phyloP scores from a whole-genome alignment of 2,329 filamentous ascomycete genomes.

The Achaetomium macrosporum region DNA sequence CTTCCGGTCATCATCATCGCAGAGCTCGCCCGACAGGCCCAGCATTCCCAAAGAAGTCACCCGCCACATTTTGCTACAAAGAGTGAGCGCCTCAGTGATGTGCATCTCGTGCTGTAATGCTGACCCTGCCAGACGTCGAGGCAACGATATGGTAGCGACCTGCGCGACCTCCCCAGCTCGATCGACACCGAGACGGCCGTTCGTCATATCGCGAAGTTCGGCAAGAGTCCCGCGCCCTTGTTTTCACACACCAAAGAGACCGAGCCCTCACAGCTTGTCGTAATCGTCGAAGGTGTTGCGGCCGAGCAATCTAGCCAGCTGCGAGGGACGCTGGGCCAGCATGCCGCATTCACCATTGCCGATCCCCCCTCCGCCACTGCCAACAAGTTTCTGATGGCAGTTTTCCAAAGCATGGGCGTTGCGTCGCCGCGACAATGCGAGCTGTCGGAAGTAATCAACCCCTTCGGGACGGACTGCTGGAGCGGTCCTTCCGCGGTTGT shows the following conservation, averaged over 20 bases:
- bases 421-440: conserved; percentile 34
- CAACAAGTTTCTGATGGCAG: conserved; percentile 38
- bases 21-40: conserved; percentile 30
- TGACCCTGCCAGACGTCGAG: conserved; percentile 22
- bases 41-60: conserved; percentile 49
- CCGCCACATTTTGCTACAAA: conserved; percentile 54
- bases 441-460: conserved; percentile 37
- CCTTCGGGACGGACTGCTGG: conserved; percentile 42
- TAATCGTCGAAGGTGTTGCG: conserved; percentile 54
- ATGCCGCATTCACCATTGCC: conserved; percentile 45
- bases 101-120: background rate
- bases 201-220: conserved; percentile 54
- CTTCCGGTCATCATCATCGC: conserved; percentile 34
- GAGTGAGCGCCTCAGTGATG: conserved; percentile 34
- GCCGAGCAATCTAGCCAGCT: conserved; percentile 37
- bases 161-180: conserved; percentile 40
- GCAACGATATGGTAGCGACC: conserved; percentile 37
- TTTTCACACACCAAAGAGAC: conserved; percentile 37
- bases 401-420: conserved; percentile 33
- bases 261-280: conserved; percentile 49
- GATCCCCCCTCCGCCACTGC: conserved; percentile 40
- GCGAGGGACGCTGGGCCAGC: conserved; percentile 37
- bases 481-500: conserved; percentile 37
- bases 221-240: conserved; percentile 45
- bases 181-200: conserved; percentile 45